Base-by-base conservation (phyloP, 441 rosid species). In the Breynia disticha region DNA sequence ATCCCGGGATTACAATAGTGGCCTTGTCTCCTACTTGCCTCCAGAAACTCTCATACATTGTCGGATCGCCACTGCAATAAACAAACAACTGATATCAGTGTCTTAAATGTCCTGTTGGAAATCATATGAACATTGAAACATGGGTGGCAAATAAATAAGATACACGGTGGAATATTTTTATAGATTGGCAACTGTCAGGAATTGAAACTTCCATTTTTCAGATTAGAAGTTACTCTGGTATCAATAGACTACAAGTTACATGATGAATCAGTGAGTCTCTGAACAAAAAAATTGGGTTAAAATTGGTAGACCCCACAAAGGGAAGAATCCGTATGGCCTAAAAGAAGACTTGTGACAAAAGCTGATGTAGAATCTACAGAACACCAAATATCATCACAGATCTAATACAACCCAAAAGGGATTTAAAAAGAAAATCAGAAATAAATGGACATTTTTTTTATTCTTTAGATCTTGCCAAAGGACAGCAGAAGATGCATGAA, bases 41-140 rank as follows among this genome's bases (percentile, higher is more conserved):
- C 98, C 96, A 90, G 43, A 74, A 87, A 32, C 43, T 77, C 72
- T 81, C 93, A 38, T 84, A 90, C 80, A 90, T 76, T 0, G 88
- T 87, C 28, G 98, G 98, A 67, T 90, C 96, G 16, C 98, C 98
- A 51, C 98, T 90, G 78, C 72, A 61, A 52, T 38, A 24, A 61
- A 21, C 52, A 64, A 61, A 50, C 20, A 7, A 16, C 19, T 35
- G 41, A 49, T 32, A 50, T 49, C 28, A 51, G 43, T 9, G 42
- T 18, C 51, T 32, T 19, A 52, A 60, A 37, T 59, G 21, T 17
- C 7, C n/a, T 60, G 20, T 39, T 21, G 24, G 24, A 19, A 12
- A 48, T 20, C 6, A 16, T 44, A 18, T 50, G 15, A 44, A 7
- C 46, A 19, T 16, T 19, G n/a, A 17, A 50, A 15, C 57, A 49